Evolutionary conservation across 495 filamentous ascomycete genomes (phyloP), one percentile per base, ranked within the genome.

Genomic region (Trypethelium eluteriae): DNA sequence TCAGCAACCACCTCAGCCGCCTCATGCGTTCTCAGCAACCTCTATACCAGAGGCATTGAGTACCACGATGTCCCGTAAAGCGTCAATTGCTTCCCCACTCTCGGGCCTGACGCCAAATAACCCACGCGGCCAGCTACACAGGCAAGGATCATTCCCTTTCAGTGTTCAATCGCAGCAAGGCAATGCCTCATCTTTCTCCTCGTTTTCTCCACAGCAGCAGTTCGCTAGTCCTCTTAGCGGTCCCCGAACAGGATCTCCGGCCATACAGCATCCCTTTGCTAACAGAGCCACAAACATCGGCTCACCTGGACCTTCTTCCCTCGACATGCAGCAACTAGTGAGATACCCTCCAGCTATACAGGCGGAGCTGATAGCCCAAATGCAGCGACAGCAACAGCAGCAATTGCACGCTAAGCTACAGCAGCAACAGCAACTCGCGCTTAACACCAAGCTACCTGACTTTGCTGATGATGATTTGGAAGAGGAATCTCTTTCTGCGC

Each of bases 311-410:
- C 53, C 53, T 59, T 34, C 53, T 11, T 10, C 36, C 14, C 53
- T 5, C 5, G 53, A 59, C 14, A 59, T 59, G 53, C 73, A 73
- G 56, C 39, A 81, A 74, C 67, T 78, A 78, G 34, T 69, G 49
- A 65, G 67, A 14, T 61, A 65, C 2, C 70, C 38, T 64, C 66
- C 38, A 1, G 41, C 61, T 57, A 62, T 38, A 1, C 68, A 66
- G 38, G 67, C 74, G 50, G 74, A 74, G 16, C 62, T 73, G 38
- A 18, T 75, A 62, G 68, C 68, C 14, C 72, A 81, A 56, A 77
- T 80, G 39, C 86, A 87, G 67, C 79, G 81, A 59, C 81, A 84
- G 46, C 85, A 86, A 65, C 81, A 86, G 65, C 82, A 83, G 25
- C 73, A 69, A 41, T 73, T 86, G 53, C 85, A 88, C 67, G 80